phyloP scores from a whole-genome alignment of 306 rosid species.

The Dryas drummondii region DNA sequence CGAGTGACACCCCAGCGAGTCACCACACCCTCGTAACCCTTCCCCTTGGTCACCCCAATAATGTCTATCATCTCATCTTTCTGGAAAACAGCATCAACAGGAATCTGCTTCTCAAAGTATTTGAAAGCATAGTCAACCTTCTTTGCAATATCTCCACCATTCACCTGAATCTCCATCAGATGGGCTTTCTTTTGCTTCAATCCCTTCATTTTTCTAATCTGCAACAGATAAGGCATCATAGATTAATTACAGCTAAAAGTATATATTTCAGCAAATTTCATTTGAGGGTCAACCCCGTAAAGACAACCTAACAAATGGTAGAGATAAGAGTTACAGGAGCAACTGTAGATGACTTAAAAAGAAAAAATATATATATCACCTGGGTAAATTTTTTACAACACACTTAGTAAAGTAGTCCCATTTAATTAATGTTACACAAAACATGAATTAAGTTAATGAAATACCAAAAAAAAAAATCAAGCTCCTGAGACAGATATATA shows the following conservation, averaged over 20 bases:
- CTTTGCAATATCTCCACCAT: conserved; percentile 39
- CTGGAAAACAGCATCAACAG: conserved; percentile 80
- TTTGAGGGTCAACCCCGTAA: neutral
- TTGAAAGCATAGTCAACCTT: conserved; percentile 44
- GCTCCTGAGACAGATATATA: neutral
- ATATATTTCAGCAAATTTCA: neutral
- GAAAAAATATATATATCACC: too few relatives aligned
- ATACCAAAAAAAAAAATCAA: neutral
- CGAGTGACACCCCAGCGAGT: conserved; percentile 91
- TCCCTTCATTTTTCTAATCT: conserved; percentile 48
- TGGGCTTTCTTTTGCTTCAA: conserved; percentile 56
- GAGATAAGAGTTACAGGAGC: neutral
- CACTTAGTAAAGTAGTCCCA: too few relatives aligned
- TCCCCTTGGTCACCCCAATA: conserved; percentile 80
- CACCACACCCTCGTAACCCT: conserved; percentile 86
- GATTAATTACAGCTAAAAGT: neutral
- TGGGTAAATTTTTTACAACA: too few relatives aligned
- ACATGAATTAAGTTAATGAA: too few relatives aligned
- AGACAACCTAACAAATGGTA: too few relatives aligned
- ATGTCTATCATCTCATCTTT: conserved; percentile 88
- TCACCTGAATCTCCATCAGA: conserved; percentile 54
- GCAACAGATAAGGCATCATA: neutral
- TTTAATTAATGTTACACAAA: too few relatives aligned
- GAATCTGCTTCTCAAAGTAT: conserved; percentile 49
- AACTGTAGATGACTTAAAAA: too few relatives aligned